Evolutionary conservation across 1,284 basidiomycete genomes (phyloP), one percentile per base, ranked within the genome.

Genomic region (Cystobasidiaceae sp.): DNA sequence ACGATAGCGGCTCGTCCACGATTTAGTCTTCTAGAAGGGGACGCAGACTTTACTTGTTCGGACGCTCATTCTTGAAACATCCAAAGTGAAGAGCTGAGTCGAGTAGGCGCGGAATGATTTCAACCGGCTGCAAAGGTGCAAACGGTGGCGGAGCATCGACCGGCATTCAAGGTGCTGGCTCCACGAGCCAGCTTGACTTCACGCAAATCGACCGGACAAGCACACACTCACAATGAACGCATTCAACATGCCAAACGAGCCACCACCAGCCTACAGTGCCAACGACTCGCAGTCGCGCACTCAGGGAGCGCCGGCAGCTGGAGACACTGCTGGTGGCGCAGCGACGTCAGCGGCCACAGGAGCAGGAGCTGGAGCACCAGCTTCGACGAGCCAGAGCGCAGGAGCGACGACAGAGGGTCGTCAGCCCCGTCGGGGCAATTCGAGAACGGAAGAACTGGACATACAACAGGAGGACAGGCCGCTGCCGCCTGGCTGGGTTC

Each of bases 401-500:
- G 54, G 39, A 15, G 54, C 45, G 37, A 33, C 41, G 32, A 41
- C 21, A 19, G 9, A 56, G 7, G 54, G 54, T 15, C 32, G 44
- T 21, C 11, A 13, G 11, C 54, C 54, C 4, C 13, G 39, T 43
- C 37, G 54, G 28, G 39, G 41, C 21, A 33, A 56, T 44, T 56
- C 60, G 9, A 7, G 34, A 13, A 34, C 41, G 30, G 43, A 46
- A 25, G 61, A 64, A 49, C 19, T 49, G 17, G 61, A 64, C 44
- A 51, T 64, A 17, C 51, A 69, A 62, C 57, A 54, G 39, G 69
- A 67, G 54, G 49, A 46, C 25, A 34, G 48, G 13, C 59, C 60
- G 32, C 79, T 88, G 0, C 86, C 87, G 19, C 78, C 78, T 5
- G 87, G 87, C 25, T 89, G 86, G 86, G 79, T 84, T 27, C 76